Conservation (phyloP, 2,329 filamentous ascomycete species). For the Epichloe baconii region DNA sequence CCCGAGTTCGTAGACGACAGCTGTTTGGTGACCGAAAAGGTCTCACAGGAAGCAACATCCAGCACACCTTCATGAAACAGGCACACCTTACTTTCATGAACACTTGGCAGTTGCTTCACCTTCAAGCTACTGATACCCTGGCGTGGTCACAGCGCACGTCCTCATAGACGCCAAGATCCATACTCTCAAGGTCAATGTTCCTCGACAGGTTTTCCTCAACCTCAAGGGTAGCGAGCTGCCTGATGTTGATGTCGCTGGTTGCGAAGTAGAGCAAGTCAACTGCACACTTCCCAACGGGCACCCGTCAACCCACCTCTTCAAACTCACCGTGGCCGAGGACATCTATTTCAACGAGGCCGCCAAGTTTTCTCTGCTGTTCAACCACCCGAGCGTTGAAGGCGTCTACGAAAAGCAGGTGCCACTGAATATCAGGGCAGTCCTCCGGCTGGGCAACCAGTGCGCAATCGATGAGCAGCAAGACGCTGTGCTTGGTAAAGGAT, state of each 20-base stretch:
- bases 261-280: constrained; percentile 83
- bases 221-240: constrained; percentile 78
- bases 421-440: constrained; percentile 70
- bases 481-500: constrained; percentile 79
- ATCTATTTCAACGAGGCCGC: constrained; percentile 74
- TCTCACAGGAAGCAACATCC: constrained; percentile 37
- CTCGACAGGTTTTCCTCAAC: constrained; percentile 82
- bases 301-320: constrained; percentile 86
- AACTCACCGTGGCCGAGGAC: constrained; percentile 79
- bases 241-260: constrained; percentile 74
- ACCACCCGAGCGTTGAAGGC: constrained; percentile 88
- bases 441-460: constrained; percentile 82
- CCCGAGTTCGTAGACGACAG: constrained; percentile 71
- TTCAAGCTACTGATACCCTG: constrained; percentile 69
- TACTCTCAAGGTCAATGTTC: constrained; percentile 75
- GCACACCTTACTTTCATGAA: constrained; percentile 81
- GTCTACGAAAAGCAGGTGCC: constrained; percentile 94
- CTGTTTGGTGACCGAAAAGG: constrained; percentile 77
- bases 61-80: constrained; percentile 74
- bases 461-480: constrained; percentile 85
- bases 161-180: constrained; percentile 91
- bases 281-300: constrained; percentile 92
- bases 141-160: constrained; percentile 78
- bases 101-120: constrained; percentile 89
- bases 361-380: constrained; percentile 72